A percentile compares a stretch with the other conserved stretches of the same genome.
These are phyloP conservation scores for Globisporangium recalcitrans DNA, from an alignment of 352 stramenopile genomes.

Conservation along the genomic window DNA sequence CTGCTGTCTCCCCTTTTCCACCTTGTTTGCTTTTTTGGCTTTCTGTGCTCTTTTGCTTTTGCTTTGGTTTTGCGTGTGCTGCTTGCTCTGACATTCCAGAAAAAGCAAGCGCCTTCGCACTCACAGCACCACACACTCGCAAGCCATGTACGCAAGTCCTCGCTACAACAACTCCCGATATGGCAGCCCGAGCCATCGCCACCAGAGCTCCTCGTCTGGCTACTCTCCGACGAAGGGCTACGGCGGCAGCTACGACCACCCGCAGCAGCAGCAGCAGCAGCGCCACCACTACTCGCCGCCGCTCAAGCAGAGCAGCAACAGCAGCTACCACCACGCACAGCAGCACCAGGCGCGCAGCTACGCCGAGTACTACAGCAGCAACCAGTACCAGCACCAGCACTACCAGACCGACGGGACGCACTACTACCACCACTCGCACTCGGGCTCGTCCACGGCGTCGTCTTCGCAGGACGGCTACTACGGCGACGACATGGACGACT, in stretches of 20 bases:
- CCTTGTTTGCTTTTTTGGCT: background rate
- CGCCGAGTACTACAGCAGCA: constrained; percentile 35
- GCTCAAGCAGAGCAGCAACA: constrained; percentile 14
- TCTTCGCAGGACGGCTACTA: constrained; percentile 79
- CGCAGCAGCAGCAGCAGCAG: background rate
- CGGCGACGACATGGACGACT: constrained; percentile 63
- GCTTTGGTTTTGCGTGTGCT: background rate
- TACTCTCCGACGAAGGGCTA: constrained; percentile 16
- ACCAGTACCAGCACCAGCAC: constrained; percentile 43
- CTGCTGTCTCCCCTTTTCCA: no score
- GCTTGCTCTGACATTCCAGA: constrained; percentile 11
- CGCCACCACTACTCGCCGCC: constrained; percentile 16
- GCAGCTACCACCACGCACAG: constrained; percentile 3
- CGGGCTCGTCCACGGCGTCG: constrained; percentile 69
- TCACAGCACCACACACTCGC: background rate
- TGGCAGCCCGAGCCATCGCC: constrained; percentile 14
- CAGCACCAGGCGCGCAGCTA: constrained; percentile 21
- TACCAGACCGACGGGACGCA: constrained; percentile 39
- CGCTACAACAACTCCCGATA: constrained; percentile 12
- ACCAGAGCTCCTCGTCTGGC: constrained; percentile 14
- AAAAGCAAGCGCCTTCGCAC: constrained; percentile 15
- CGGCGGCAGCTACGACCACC: background rate
- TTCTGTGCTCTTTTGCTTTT: background rate
- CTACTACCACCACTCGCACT: constrained; percentile 71
- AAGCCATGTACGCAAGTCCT: constrained; percentile 15